Conservation (phyloP, 2,329 filamentous ascomycete genomes). For the Aspergillus aculeatinus region DNA sequence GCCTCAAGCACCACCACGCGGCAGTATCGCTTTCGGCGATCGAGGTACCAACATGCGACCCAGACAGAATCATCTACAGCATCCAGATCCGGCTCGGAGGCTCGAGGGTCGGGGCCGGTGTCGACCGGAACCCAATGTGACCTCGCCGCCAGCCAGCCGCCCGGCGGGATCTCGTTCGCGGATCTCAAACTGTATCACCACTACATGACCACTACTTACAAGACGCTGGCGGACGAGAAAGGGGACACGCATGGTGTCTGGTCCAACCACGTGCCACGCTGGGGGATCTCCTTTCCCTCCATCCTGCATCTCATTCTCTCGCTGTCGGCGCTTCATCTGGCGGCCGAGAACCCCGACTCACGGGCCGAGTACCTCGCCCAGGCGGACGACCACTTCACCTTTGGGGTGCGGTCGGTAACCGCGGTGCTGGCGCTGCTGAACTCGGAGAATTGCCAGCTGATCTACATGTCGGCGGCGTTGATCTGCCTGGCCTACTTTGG, state of each 20-base stretch:
- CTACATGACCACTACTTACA: slow-evolving; percentile 27
- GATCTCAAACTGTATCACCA: slow-evolving; percentile 37
- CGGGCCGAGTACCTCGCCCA: slow-evolving; percentile 24
- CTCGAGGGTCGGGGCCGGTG: background rate
- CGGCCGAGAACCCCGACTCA: slow-evolving; percentile 19
- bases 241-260: slow-evolving; percentile 27
- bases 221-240: slow-evolving; percentile 25
- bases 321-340: slow-evolving; percentile 31
- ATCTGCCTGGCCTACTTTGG: slow-evolving; percentile 38
- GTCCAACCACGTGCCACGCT: slow-evolving; percentile 31
- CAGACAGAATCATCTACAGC: background rate
- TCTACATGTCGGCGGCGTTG: slow-evolving; percentile 33
- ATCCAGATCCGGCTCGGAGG: slow-evolving; percentile 6
- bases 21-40: slow-evolving; percentile 22
- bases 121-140: slow-evolving; percentile 20
- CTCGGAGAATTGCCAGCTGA: slow-evolving; percentile 29
- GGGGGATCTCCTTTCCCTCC: slow-evolving; percentile 31
- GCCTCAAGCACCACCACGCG: slow-evolving; percentile 2
- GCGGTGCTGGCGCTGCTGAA: slow-evolving; percentile 27
- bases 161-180: slow-evolving; percentile 23
- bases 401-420: slow-evolving; percentile 35
- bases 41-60: slow-evolving; percentile 16
- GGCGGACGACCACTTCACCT: slow-evolving; percentile 36
- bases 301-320: slow-evolving; percentile 35
- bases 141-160: slow-evolving; percentile 7